Percentiles rank a stretch among this genome's conserved stretches.
Conservation (phyloP, 768 basidiomycete species). For the Serendipita indica region DNA sequence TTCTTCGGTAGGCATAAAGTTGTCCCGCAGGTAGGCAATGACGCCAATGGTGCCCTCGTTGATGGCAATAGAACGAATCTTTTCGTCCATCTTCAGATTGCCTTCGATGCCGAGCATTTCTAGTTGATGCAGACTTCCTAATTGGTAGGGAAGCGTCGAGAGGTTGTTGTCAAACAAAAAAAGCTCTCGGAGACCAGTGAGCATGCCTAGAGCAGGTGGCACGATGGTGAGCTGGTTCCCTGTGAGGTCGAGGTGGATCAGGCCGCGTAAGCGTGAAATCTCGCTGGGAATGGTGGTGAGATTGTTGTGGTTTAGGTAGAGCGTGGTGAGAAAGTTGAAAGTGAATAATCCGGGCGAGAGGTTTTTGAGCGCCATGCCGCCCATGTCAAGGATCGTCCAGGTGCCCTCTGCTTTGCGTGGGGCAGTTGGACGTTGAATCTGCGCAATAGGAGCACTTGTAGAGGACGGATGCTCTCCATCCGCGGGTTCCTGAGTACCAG, state of each 20-base stretch:
- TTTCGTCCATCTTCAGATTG: conserved; percentile 67
- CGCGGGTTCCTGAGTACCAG: neutral
- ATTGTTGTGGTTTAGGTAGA: conserved; percentile 94
- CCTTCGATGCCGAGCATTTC: conserved; percentile 92
- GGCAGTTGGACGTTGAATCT: conserved; percentile 48
- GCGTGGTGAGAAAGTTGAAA: conserved; percentile 30
- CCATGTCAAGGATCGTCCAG: conserved; percentile 92
- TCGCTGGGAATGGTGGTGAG: conserved; percentile 64
- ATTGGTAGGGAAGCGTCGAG: conserved; percentile 67
- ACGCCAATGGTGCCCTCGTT: conserved; percentile 89
- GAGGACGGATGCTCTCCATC: conserved; percentile 47
- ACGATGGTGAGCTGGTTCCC: conserved; percentile 67
- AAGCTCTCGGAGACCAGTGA: conserved; percentile 78
- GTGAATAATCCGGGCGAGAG: conserved; percentile 44
- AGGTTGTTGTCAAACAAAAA: conserved; percentile 93
- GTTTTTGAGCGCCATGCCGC: conserved; percentile 85
- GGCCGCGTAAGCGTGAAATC: conserved; percentile 68
- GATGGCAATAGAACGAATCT: conserved; percentile 67
- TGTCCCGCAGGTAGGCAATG: conserved; percentile 83
- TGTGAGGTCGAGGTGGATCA: conserved; percentile 83
- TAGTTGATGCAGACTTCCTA: conserved; percentile 82
- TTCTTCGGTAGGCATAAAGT: conserved; percentile 63
- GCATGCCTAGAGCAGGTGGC: conserved; percentile 80
- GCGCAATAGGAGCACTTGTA: conserved; percentile 56
- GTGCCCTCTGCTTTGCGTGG: conserved; percentile 54